Percentiles rank a stretch among this genome's conserved stretches.
phyloP scores from a whole-genome alignment of 2,329 filamentous ascomycete genomes.

The Nothophoma quercina region DNA sequence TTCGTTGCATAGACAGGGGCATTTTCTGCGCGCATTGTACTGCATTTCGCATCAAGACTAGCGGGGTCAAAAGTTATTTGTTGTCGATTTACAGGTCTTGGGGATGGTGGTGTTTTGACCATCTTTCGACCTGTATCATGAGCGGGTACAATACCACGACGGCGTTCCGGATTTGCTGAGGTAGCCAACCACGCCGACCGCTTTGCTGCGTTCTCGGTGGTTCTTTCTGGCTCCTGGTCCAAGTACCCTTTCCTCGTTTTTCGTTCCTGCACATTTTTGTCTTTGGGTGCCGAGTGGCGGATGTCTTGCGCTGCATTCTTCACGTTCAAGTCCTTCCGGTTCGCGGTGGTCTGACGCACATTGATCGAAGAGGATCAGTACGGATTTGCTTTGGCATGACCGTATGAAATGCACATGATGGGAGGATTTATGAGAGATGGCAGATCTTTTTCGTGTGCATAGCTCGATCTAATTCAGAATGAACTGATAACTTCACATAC shows the following conservation, averaged over 20 bases:
- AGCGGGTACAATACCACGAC: slow-evolving; percentile 31
- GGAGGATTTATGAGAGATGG: slow-evolving; percentile 31
- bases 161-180: slow-evolving; percentile 37
- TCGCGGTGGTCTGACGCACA: slow-evolving; percentile 4
- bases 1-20: slow-evolving; percentile 52
- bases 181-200: slow-evolving; percentile 25
- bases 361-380: slow-evolving; percentile 13
- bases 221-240: slow-evolving; percentile 23
- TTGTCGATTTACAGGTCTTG: slow-evolving; percentile 28
- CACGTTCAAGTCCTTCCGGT: slow-evolving; percentile 17
- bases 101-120: slow-evolving; percentile 27
- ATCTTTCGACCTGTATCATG: slow-evolving; percentile 24
- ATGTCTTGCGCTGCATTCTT: slow-evolving; percentile 7
- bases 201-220: slow-evolving; percentile 32
- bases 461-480: slow-evolving; percentile 41
- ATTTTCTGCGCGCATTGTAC: slow-evolving; percentile 49
- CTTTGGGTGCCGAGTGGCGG: slow-evolving; percentile 17
- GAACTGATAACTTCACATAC: slow-evolving; percentile 27
- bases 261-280: slow-evolving; percentile 24
- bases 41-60: slow-evolving; percentile 45
- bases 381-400: slow-evolving; percentile 40
- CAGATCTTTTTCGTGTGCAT: slow-evolving; percentile 37
- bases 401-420: slow-evolving; percentile 25
- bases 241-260: slow-evolving; percentile 17
- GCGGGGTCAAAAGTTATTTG: slow-evolving; percentile 36